Base-by-base conservation (phyloP, 2,329 filamentous ascomycete genomes). In the Pestalotiopsis sp. region DNA sequence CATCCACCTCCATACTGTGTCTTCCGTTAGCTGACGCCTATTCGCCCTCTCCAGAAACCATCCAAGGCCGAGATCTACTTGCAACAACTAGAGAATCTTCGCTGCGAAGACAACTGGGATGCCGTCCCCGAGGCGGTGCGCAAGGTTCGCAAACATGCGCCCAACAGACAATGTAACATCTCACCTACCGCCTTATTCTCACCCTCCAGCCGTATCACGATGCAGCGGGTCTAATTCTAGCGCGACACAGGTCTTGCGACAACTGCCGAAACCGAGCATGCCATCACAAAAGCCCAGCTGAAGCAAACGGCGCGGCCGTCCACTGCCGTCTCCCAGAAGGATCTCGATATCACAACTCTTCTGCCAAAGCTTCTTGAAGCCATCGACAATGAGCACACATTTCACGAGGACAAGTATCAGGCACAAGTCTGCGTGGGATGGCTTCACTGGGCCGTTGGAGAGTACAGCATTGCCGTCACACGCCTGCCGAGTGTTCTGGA, bases 91-190 rank as follows among this genome's bases (percentile, higher is more conserved):
- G 93, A 98, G 80, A 88, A 91, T 74, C 94, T 94, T 73, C 92
- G 96, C 77, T 97, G 94, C 81, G 91, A 95, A 76, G 94, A 92
- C 66, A 91, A 91, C 79, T 99, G 96, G 96, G 86, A 90, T 73
- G 90, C 93, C 38, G 88, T 98, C 38, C 93, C 93, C 31, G 95
- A 98, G 83, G 87, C 97, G 72, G 91, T 96, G 75, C 90, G 95
- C 79, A 99, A 99, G 82, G 88, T 98, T 76, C 92, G 92, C 77
- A 98, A 99, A 81, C 95, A 99, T 87, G 93, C 94, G 75, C 92
- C 94, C 56, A 89, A 93, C 70, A 89, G 93, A 80, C 89, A 89
- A 81, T 97, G 95, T 98, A 91, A 75, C 89, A 78, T 72, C 68
- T 13, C 6, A 70, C 64, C 69, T 61, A 58, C 65, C 69, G 67